phyloP scores from a whole-genome alignment of 768 basidiomycete genomes.

The Trametes villosa region DNA sequence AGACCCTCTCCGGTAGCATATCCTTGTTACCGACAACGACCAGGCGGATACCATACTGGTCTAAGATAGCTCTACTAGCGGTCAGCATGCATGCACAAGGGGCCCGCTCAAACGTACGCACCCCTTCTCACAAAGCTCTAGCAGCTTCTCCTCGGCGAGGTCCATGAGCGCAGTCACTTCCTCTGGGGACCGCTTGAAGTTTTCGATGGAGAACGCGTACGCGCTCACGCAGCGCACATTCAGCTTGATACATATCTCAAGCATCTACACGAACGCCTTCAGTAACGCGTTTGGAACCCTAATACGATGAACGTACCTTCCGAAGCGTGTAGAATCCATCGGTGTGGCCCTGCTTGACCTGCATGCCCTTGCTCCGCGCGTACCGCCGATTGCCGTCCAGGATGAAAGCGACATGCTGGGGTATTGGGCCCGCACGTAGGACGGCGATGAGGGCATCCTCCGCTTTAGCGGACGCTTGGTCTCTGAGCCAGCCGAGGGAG shows the following conservation, averaged over 20 bases:
- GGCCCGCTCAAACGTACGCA: constrained; percentile 40
- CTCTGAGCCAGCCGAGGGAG: constrained; percentile 27
- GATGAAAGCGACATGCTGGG: constrained; percentile 89
- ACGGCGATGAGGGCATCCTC: constrained; percentile 61
- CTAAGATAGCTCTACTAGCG: constrained; percentile 81
- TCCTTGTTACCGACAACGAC: constrained; percentile 77
- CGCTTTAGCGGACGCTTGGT: constrained; percentile 27
- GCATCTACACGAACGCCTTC: constrained; percentile 55
- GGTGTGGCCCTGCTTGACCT: constrained; percentile 78
- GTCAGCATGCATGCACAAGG: not conserved
- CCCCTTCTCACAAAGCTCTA: constrained; percentile 84
- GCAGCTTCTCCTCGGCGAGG: constrained; percentile 76
- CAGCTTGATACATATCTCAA: constrained; percentile 86
- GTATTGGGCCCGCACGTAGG: constrained; percentile 83
- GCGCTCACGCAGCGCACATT: constrained; percentile 83
- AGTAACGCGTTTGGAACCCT: not conserved
- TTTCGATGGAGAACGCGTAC: constrained; percentile 99
- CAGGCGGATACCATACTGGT: constrained; percentile 81
- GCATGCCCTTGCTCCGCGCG: constrained; percentile 68
- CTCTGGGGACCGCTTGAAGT: constrained; percentile 84
- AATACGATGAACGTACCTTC: constrained; percentile 55
- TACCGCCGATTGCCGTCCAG: constrained; percentile 98
- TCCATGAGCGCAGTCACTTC: constrained; percentile 90
- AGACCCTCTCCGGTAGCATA: constrained; percentile 81
- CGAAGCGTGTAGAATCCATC: constrained; percentile 83